Percentiles rank a stretch among this genome's conserved stretches.
These are phyloP conservation scores for Penicillium arizonense DNA, from an alignment of 495 filamentous ascomycete species.

Conservation along the genomic window DNA sequence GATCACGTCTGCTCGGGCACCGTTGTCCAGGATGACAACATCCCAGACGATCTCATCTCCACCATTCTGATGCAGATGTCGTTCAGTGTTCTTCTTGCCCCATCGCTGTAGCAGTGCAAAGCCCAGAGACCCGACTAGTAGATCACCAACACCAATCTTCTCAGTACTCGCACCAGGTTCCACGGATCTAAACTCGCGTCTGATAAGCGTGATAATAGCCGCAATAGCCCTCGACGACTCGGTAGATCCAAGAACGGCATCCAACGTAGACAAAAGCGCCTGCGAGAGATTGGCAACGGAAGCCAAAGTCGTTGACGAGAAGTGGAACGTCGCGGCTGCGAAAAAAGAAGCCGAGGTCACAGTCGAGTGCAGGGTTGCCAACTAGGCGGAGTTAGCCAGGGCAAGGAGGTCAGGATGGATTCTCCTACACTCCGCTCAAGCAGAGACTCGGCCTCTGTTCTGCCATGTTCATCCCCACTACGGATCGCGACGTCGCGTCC, in stretches of 20 bases:
- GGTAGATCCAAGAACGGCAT: slow-evolving; percentile 74
- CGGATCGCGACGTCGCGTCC: slow-evolving; percentile 62
- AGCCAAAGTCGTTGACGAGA: slow-evolving; percentile 61
- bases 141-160: slow-evolving; percentile 61
- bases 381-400: slow-evolving; percentile 23
- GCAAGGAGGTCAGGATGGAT: background rate
- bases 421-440: slow-evolving; percentile 56
- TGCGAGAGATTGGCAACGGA: slow-evolving; percentile 63
- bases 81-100: slow-evolving; percentile 59
- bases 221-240: slow-evolving; percentile 80
- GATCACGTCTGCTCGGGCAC: slow-evolving; percentile 58
- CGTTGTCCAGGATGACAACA: slow-evolving; percentile 70
- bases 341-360: slow-evolving; percentile 64
- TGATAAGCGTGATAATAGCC: slow-evolving; percentile 71
- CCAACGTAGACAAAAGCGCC: slow-evolving; percentile 62
- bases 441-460: slow-evolving; percentile 59
- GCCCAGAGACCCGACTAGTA: slow-evolving; percentile 65
- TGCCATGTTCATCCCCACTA: slow-evolving; percentile 53
- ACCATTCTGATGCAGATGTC: slow-evolving; percentile 47
- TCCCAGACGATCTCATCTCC: slow-evolving; percentile 73
- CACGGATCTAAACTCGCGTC: slow-evolving; percentile 67
- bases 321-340: slow-evolving; percentile 68
- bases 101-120: slow-evolving; percentile 71
- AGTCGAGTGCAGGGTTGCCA: slow-evolving; percentile 60
- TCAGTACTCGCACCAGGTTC: slow-evolving; percentile 57